Conservation (phyloP, 805 yeast species). For the Pichia sporocuriosa region DNA sequence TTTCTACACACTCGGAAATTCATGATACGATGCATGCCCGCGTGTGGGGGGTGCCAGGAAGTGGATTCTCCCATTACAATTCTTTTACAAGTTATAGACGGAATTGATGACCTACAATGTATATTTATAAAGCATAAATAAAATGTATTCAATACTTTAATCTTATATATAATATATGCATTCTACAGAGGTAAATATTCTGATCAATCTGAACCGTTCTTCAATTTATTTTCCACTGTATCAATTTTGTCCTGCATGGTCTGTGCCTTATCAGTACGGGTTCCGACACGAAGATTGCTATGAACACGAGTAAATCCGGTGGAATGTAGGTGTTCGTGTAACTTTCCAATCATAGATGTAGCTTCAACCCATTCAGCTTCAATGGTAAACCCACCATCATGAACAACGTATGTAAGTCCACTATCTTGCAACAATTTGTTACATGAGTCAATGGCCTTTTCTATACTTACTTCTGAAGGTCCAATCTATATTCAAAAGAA, state of each 20-base stretch:
- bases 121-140: too few relatives aligned
- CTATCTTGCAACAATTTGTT: conserved; percentile 56
- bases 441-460: conserved; percentile 66
- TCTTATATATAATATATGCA: too few relatives aligned
- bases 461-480: conserved; percentile 66
- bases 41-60: too few relatives aligned
- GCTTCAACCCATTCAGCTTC: conserved; percentile 89
- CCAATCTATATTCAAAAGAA: conserved; percentile 45
- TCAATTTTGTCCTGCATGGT: conserved; percentile 66
- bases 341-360: conserved; percentile 64
- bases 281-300: conserved; percentile 79
- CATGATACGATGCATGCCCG: too few relatives aligned
- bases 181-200: too few relatives aligned
- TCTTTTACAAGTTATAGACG: too few relatives aligned
- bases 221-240: conserved; percentile 50
- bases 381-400: conserved; percentile 82
- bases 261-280: conserved; percentile 70
- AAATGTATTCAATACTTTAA: too few relatives aligned
- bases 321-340: conserved; percentile 66
- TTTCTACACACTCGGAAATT: too few relatives aligned
- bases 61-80: too few relatives aligned
- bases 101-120: too few relatives aligned
- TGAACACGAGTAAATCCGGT: conserved; percentile 73
- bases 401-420: conserved; percentile 60
- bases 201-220: too few relatives aligned